These are phyloP conservation scores for Fusarium liriodendri DNA, from an alignment of 2,329 filamentous ascomycete genomes.

Conservation along the genomic window DNA sequence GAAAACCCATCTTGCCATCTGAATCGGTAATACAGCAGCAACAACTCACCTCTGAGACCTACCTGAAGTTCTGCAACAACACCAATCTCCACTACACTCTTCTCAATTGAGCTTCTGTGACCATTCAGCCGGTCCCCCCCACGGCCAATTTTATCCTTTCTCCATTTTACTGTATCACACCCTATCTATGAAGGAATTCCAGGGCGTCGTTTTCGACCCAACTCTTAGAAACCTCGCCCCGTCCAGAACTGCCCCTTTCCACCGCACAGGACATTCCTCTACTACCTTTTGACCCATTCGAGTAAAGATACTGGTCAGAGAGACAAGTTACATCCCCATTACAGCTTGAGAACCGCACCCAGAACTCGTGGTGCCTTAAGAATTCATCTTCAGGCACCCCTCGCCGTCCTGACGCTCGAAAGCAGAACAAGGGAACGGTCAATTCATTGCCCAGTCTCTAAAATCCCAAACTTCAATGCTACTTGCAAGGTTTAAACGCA, in stretches of 20 bases:
- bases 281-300: neutral
- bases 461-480: slow-evolving; percentile 5
- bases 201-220: neutral
- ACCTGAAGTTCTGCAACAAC: neutral
- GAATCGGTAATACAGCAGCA: neutral
- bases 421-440: neutral
- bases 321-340: neutral
- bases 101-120: neutral
- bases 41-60: neutral
- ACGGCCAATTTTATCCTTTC: neutral
- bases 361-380: neutral
- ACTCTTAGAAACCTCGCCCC: neutral
- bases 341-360: neutral
- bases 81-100: neutral
- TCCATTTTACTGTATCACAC: neutral
- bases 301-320: neutral
- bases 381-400: neutral
- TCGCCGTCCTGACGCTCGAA: neutral
- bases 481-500: neutral
- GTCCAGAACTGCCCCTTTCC: neutral
- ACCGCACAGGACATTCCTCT: neutral
- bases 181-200: neutral
- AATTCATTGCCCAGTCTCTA: neutral
- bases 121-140: neutral
- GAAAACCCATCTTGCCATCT: neutral